A percentile compares a stretch with the other conserved stretches of the same genome.
phyloP scores from a whole-genome alignment of 768 basidiomycete genomes.

The Rossbeevera mucosa region DNA sequence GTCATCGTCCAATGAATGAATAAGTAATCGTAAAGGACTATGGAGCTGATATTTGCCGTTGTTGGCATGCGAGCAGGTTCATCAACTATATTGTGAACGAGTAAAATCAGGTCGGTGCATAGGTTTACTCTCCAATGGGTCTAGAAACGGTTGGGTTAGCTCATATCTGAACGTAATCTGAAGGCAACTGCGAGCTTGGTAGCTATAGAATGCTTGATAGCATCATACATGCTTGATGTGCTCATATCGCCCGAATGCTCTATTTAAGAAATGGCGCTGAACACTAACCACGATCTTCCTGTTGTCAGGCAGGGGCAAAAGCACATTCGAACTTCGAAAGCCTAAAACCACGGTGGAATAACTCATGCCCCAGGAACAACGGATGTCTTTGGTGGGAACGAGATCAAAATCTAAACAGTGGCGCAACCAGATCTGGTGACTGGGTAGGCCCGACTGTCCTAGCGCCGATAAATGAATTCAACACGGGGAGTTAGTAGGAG shows the following conservation, averaged over 20 bases:
- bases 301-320: background rate
- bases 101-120: background rate
- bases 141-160: background rate
- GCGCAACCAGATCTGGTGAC: background rate
- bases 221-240: background rate
- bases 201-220: background rate
- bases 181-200: too few relatives aligned
- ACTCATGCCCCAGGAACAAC: background rate
- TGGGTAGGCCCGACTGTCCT: background rate
- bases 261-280: background rate
- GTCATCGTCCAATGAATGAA: background rate
- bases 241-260: background rate
- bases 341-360: background rate
- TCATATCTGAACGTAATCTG: background rate
- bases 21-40: background rate
- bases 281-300: background rate
- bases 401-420: background rate
- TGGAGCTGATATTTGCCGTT: background rate
- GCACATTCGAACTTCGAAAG: background rate
- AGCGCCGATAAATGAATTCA: background rate
- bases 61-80: background rate
- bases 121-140: background rate
- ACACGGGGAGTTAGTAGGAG: background rate
- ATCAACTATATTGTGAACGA: background rate
- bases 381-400: background rate